Evolutionary conservation across 257 asterid genomes (phyloP), one percentile per base, ranked within the genome.

Genomic region (Coffea eugenioides): DNA sequence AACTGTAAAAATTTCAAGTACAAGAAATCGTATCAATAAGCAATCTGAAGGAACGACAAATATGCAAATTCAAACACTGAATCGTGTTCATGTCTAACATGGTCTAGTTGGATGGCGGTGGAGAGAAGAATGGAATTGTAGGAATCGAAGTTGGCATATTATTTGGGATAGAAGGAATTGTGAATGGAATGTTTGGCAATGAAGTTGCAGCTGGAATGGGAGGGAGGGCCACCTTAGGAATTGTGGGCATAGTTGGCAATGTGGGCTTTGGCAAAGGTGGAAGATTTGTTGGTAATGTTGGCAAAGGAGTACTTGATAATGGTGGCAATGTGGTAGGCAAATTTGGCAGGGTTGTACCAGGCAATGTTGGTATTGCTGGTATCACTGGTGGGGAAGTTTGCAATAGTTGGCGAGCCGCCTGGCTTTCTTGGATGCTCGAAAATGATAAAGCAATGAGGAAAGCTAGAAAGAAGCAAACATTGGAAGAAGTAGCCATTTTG

Each of bases 91-190:
- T 18, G 54, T 11, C 41, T 11, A 1, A 48, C 20, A 20, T 18
- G 59, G 41, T 25, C 41, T 71, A 71, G 5, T 48, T 71, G 12
- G 86, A 86, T 45, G 88, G 83, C 25, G 87, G 88, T 11, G 88
- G 82, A 5, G 91, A 56, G 80, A 64, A 71, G 73, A 76, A 68
- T 20, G 88, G 91, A 49, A 86, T 67, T 73, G 85, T 78, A 5
- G 87, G 88, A 41, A 84, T 46, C 2, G 82, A 18, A 52, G 72
- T 65, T 6, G 90, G 88, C 74, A 82, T 76, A 18, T 57, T 57
- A 1, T 13, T 66, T 62, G 56, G 59, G 48, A 71, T 46, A 9
- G 59, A 23, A 3, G 6, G 80, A 61, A 25, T 61, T 49, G 64
- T 20, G 16, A 23, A 14, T 54, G 61, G 61, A 15, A 15, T 14